Base-by-base conservation (phyloP, 2,329 filamentous ascomycete species). In the Davidsoniella eucalypti region DNA sequence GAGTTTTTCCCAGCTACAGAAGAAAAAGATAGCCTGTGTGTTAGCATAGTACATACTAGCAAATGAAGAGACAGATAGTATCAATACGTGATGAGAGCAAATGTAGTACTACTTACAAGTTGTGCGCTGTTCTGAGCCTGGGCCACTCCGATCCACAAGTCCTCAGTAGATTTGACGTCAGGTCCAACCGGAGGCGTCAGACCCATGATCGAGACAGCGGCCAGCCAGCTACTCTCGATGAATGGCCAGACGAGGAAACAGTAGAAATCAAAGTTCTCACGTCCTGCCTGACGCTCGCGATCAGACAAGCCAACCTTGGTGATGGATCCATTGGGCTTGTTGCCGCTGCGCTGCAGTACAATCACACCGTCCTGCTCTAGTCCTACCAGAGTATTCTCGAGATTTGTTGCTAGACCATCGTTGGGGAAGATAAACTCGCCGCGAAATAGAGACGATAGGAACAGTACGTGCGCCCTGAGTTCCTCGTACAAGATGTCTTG, bases 211-310 rank as follows among this genome's bases (percentile, higher is more conserved):
- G 84, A 87, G 0, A 96, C 82, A 0, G 87, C 84, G 9, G 87
- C 88, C 1, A 98, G 74, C 92, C 92, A 98, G 48, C 77, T 82
- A 0, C 88, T 84, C 64, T 98, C 92, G 56, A 96, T 88, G 58
- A 98, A 98, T 0, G 92, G 92, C 92, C 92, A 98, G 55, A 98
- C 87, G 17, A 98, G 68, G 71, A 96, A 98, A 67, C 90, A 96
- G 67, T 96, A 96, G 65, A 98, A 98, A 61, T 98, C 92, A 59
- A 84, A 98, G 59, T 95, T 96, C 64, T 98, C 92, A 37, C 90
- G 72, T 1, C 92, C 92, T 5, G 75, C 79, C 26, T 74, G 71
- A 16, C 88, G 75, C 63, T 98, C 92, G 2, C 74, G 67, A 5
- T 84, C 76, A 16, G 84, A 82, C 6, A 98, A 70, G 4, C 87